Conservation (phyloP, 345 rosid species). For the Populus nigra region DNA sequence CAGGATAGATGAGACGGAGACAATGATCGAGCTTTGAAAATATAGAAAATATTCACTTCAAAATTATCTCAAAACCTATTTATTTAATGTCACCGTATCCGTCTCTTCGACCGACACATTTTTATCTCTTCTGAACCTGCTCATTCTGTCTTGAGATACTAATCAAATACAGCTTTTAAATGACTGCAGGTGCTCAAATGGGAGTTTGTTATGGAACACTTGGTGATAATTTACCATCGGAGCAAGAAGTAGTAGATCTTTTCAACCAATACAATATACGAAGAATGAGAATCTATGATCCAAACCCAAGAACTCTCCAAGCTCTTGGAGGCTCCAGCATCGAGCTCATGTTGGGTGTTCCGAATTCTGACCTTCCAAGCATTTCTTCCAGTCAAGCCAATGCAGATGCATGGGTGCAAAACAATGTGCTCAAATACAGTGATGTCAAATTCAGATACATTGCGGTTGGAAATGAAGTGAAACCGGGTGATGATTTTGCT, state of each 20-base stretch:
- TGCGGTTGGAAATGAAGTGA: constrained; percentile 60
- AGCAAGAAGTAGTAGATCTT: constrained; percentile 15
- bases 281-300: constrained; percentile 30
- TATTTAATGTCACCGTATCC: too few species aligned
- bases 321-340: constrained; percentile 53
- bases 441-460: constrained; percentile 51
- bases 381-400: constrained; percentile 42
- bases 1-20: too few species aligned
- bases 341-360: constrained; percentile 49
- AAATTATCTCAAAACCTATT: too few species aligned
- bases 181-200: constrained; percentile 11
- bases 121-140: too few species aligned
- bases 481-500: constrained; percentile 26
- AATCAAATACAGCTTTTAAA: too few species aligned
- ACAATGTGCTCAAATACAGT: constrained; percentile 35
- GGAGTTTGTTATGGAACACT: constrained; percentile 23
- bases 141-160: too few species aligned
- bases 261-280: constrained; percentile 14
- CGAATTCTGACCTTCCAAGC: constrained; percentile 26
- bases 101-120: too few species aligned
- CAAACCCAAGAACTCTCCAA: constrained; percentile 34
- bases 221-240: constrained; percentile 20
- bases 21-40: too few species aligned
- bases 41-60: too few species aligned
- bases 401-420: constrained; percentile 48